A percentile compares a stretch with the other conserved stretches of the same genome.
Evolutionary conservation across 441 rosid species (phyloP).

Genomic region (Syzygium malaccense): DNA sequence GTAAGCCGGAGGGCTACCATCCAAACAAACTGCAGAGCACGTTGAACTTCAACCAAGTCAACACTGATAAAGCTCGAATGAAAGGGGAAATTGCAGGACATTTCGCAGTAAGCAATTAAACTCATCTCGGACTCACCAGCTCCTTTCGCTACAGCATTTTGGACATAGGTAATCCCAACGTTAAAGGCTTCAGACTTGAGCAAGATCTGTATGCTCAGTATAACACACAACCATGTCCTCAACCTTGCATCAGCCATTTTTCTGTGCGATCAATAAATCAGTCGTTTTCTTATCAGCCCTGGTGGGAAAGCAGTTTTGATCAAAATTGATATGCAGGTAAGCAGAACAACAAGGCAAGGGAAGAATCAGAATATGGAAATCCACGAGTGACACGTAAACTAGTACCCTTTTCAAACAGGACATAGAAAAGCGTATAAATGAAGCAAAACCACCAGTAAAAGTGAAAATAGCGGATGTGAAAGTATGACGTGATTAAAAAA

Average conservation of each 20-base stretch:
- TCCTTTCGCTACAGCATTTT: constrained; percentile 31
- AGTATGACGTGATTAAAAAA: background rate
- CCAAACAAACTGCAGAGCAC: constrained; percentile 44
- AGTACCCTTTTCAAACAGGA: background rate
- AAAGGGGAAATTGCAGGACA: background rate
- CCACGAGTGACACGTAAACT: background rate
- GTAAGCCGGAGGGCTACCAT: constrained; percentile 61
- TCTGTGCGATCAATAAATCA: background rate
- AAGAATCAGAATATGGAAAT: background rate
- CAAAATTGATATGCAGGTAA: background rate
- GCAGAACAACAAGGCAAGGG: background rate
- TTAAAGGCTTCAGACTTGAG: background rate
- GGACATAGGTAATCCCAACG: constrained; percentile 25
- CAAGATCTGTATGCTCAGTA: background rate
- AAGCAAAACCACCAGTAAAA: background rate
- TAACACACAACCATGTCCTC: background rate
- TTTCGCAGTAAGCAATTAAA: background rate
- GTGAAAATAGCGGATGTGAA: background rate
- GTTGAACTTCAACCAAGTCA: background rate
- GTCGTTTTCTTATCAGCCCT: background rate
- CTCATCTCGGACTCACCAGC: constrained; percentile 22
- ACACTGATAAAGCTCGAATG: background rate
- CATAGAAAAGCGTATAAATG: background rate
- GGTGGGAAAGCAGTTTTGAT: background rate
- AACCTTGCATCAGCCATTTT: background rate